These are phyloP conservation scores for Neocatenulostroma microsporum DNA, from an alignment of 2,329 filamentous ascomycete species.

Conservation along the genomic window DNA sequence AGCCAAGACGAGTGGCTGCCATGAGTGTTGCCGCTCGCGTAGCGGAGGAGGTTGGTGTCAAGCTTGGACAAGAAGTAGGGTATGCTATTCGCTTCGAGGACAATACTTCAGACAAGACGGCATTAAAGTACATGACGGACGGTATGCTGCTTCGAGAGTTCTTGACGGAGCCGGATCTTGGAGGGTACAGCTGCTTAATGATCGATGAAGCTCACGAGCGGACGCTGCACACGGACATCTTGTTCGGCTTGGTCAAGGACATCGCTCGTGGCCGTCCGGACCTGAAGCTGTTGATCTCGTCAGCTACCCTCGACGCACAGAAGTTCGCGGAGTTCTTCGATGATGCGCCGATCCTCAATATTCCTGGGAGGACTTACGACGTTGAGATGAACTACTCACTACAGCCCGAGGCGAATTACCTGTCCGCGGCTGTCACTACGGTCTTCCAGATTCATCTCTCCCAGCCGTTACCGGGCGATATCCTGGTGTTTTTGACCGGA, in stretches of 20 bases:
- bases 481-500: constrained; percentile 88
- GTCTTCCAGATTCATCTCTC: constrained; percentile 92
- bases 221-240: constrained; percentile 82
- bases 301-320: constrained; percentile 86
- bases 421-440: constrained; percentile 84
- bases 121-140: constrained; percentile 95
- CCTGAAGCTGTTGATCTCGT: constrained; percentile 83
- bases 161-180: constrained; percentile 76
- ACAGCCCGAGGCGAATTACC: constrained; percentile 87
- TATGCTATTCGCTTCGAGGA: constrained; percentile 96
- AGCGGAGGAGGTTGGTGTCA: constrained; percentile 84
- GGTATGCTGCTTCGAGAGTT: constrained; percentile 89
- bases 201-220: constrained; percentile 97
- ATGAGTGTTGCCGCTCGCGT: constrained; percentile 98
- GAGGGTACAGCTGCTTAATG: constrained; percentile 80
- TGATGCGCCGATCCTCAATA: constrained; percentile 87
- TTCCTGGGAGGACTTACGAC: constrained; percentile 79
- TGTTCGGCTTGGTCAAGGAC: constrained; percentile 83
- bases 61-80: constrained; percentile 84
- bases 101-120: constrained; percentile 79
- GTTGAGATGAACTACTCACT: constrained; percentile 89
- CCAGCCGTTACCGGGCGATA: constrained; percentile 70
- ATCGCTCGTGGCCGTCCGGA: constrained; percentile 75
- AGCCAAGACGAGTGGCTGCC: constrained; percentile 88
- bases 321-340: constrained; percentile 92